Conservation (phyloP, 1,284 basidiomycete genomes). For the Calocybe gambosa region DNA sequence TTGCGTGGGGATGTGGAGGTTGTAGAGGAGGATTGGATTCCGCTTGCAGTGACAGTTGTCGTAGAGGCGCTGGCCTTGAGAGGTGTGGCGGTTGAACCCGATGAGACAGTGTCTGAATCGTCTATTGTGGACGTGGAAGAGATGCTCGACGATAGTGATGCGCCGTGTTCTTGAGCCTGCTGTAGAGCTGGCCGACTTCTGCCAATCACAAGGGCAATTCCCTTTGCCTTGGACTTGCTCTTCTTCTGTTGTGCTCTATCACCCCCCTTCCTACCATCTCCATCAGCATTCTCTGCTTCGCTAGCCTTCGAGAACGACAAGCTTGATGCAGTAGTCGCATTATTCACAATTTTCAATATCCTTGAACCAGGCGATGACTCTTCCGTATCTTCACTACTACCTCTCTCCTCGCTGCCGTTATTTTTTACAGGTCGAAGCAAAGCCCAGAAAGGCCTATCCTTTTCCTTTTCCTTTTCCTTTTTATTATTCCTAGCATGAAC, state of each 20-base stretch:
- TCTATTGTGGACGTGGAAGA: slow-evolving; percentile 22
- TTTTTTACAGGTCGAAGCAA: neutral
- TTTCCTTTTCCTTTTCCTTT: neutral
- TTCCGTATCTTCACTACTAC: neutral
- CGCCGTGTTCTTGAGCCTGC: slow-evolving; percentile 7
- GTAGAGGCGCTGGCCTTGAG: slow-evolving; percentile 1
- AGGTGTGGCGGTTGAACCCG: neutral
- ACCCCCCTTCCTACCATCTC: neutral
- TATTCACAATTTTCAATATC: slow-evolving; percentile 12
- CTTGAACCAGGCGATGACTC: slow-evolving; percentile 8
- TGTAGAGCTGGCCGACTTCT: slow-evolving; percentile 17
- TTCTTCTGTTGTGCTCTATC: slow-evolving; percentile 1
- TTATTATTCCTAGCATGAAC: slow-evolving; percentile 6
- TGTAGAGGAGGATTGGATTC: neutral
- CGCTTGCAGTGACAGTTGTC: neutral
- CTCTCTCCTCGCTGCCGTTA: neutral
- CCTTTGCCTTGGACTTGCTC: slow-evolving; percentile 6
- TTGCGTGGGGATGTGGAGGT: slow-evolving; percentile 10
- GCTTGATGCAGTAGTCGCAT: slow-evolving; percentile 1
- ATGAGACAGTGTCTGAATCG: slow-evolving; percentile 5
- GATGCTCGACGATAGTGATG: slow-evolving; percentile 16
- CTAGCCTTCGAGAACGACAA: neutral
- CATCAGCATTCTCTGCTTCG: neutral
- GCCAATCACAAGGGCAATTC: slow-evolving; percentile 10
- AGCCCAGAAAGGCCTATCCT: slow-evolving; percentile 1